A percentile compares a stretch with the other conserved stretches of the same genome.
phyloP scores from a whole-genome alignment of 208 protist species.

The Trypanosoma platydactyli region DNA sequence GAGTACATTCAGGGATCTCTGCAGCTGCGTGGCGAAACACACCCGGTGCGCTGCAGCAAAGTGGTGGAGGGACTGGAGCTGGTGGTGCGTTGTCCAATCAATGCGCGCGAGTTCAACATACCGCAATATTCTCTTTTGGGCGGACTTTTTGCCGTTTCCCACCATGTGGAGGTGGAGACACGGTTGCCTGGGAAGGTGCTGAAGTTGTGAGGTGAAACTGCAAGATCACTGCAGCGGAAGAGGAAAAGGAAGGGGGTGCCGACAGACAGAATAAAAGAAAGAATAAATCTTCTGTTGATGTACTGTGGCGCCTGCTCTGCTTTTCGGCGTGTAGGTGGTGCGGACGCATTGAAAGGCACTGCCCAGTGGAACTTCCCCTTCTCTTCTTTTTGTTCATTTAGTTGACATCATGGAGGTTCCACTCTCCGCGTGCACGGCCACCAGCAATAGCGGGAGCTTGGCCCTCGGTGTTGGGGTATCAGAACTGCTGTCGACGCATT shows the following conservation, averaged over 20 bases:
- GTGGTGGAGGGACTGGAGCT: slow-evolving; percentile 69
- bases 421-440: neutral
- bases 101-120: slow-evolving; percentile 56
- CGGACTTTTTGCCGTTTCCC: slow-evolving; percentile 70
- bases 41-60: slow-evolving; percentile 62
- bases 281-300: neutral
- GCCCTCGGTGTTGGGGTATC: neutral
- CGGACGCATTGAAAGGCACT: too few relatives aligned
- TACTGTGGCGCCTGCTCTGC: too few relatives aligned
- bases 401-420: neutral
- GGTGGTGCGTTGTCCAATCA: slow-evolving; percentile 78
- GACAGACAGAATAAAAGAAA: neutral
- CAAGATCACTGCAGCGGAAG: neutral
- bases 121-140: slow-evolving; percentile 57
- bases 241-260: neutral
- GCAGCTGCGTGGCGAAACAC: slow-evolving; percentile 55
- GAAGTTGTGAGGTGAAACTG: slow-evolving; percentile 32
- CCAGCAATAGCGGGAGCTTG: neutral
- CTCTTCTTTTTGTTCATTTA: neutral
- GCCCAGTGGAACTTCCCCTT: neutral
- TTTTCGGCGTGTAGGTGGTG: neutral
- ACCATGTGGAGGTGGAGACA: slow-evolving; percentile 81
- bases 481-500: neutral
- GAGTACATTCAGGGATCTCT: slow-evolving; percentile 52
- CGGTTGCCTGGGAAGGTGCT: slow-evolving; percentile 60